A percentile compares a stretch with the other conserved stretches of the same genome.
phyloP scores from a whole-genome alignment of 225 moss, liverwort and hornwort genomes.

The Sphagnum contortum region DNA sequence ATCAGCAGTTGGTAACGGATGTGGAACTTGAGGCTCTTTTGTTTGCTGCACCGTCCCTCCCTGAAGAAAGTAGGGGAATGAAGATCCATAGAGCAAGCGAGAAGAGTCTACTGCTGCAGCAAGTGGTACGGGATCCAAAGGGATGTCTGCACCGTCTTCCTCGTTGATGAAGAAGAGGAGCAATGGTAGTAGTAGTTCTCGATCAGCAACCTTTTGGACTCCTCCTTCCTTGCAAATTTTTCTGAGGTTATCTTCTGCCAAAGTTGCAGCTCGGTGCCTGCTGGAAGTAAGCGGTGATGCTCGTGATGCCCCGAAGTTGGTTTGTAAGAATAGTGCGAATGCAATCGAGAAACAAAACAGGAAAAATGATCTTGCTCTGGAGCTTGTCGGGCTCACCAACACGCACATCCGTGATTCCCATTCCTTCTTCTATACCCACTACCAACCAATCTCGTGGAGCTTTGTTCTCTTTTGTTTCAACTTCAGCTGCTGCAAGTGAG shows the following conservation, averaged over 20 bases:
- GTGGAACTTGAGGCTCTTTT: not conserved
- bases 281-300: conserved; percentile 12
- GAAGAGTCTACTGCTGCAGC: no score
- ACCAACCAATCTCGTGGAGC: conserved; percentile 22
- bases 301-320: no score
- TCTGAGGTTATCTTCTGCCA: conserved; percentile 34
- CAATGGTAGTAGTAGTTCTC: no score
- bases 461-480: not conserved
- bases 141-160: no score
- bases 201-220: no score
- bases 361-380: conserved; percentile 2
- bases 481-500: no score
- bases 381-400: conserved; percentile 2
- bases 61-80: conserved; percentile 3
- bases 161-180: no score
- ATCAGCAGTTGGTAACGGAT: not conserved
- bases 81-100: no score
- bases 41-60: conserved; percentile 20
- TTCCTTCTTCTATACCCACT: conserved; percentile 6
- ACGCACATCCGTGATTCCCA: conserved; percentile 11
- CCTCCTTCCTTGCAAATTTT: conserved; percentile 1
- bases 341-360: no score
- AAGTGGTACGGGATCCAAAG: no score
- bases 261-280: conserved; percentile 32
- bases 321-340: conserved; percentile 6